Conservation (phyloP, 2,329 filamentous ascomycete species). For the Spiromastix sp. region DNA sequence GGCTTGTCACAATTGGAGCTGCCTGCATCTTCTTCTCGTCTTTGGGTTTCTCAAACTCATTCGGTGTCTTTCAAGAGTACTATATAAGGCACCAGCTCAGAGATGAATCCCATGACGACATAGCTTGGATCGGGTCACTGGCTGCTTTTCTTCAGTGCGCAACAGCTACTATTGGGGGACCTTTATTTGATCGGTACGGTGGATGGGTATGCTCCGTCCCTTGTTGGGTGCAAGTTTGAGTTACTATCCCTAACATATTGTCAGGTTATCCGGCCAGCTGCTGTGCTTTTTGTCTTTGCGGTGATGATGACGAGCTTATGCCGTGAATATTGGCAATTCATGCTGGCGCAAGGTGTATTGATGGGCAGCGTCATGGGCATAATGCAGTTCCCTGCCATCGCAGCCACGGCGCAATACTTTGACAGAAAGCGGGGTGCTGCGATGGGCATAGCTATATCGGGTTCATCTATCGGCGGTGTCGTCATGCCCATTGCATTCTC, state of each 20-base stretch:
- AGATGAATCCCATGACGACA: constrained; percentile 19
- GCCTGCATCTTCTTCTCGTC: constrained; percentile 26
- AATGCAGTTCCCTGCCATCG: constrained; percentile 36
- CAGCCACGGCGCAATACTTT: constrained; percentile 39
- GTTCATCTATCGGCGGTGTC: constrained; percentile 43
- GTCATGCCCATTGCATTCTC: constrained; percentile 41
- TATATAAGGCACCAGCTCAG: constrained; percentile 30
- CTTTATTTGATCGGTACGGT: constrained; percentile 35
- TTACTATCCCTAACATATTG: not conserved
- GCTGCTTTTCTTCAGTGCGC: constrained; percentile 27
- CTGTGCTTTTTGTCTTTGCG: constrained; percentile 8
- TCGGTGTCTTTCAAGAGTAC: constrained; percentile 37
- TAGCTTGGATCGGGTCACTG: constrained; percentile 37
- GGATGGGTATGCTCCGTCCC: constrained; percentile 20
- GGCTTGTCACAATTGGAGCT: constrained; percentile 18
- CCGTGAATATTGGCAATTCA: constrained; percentile 41
- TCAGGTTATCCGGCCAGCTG: constrained; percentile 8
- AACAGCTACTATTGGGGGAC: constrained; percentile 25
- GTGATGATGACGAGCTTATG: constrained; percentile 34
- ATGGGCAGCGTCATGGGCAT: constrained; percentile 33
- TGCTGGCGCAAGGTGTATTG: constrained; percentile 31
- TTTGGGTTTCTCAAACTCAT: constrained; percentile 36
- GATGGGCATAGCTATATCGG: constrained; percentile 37
- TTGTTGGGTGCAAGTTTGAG: not conserved
- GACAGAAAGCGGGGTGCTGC: constrained; percentile 38